Evolutionary conservation across 768 basidiomycete species (phyloP), one percentile per base, ranked within the genome.

Genomic region (Termitomyces titanicus): DNA sequence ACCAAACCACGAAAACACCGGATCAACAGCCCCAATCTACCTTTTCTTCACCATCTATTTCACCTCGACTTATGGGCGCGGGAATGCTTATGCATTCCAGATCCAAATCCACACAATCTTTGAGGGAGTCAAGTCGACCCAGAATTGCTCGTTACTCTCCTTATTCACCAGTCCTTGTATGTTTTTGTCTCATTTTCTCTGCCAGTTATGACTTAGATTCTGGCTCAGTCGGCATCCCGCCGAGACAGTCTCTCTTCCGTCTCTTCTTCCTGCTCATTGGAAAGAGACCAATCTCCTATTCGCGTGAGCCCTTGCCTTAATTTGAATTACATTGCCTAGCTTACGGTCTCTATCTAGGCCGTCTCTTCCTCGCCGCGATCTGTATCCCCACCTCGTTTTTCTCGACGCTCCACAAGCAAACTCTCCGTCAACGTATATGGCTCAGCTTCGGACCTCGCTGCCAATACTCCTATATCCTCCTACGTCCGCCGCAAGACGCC

Each of bases 401-500:
- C 72, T 47, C 67, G 72, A 58, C 73, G 76, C 25, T 73, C 73
- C 50, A 69, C 75, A 56, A 73, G 79, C 56, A 78, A 76, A 57
- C 71, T 81, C 12, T 68, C 74, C 20, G 74, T 78, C 49, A 79
- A 77, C 61, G 69, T 78, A 18, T 80, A 80, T 60, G 79, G 73
- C 38, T 79, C 79, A 12, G 71, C 69, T 24, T 71, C 72, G 56
- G 83, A 86, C 65, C 70, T 83, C 18, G 70, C 80, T 29, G 84
- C 81, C 37, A 81, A 82, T 63, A 89, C 85, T 13, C 90, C 90
- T 51, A 92, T 92, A 52, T 92, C 90, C 25, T 79, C 81, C 37
- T 92, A 87, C 56, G 85, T 88, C 40, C 88, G 90, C 59, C 84
- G 89, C 58, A 88, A 84, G 71, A 89, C 88, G 1, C 89, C 89